Percentiles rank a stretch among this genome's conserved stretches.
phyloP scores from a whole-genome alignment of 192 early-diverging fungal genomes.

The Oehlia diaphana region DNA sequence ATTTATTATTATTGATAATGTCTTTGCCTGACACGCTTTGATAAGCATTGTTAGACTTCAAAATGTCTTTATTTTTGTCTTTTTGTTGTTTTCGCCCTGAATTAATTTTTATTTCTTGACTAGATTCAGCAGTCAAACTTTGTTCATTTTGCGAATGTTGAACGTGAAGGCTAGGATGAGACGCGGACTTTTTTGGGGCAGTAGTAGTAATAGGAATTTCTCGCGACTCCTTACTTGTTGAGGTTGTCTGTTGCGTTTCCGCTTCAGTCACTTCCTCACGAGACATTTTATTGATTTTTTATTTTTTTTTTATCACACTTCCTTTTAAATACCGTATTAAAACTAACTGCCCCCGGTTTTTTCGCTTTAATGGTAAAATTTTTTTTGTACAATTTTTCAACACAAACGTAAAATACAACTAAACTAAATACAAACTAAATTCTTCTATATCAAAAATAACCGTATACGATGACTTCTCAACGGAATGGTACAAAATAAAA shows the following conservation, averaged over 20 bases:
- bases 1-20: slow-evolving; percentile 12
- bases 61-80: slow-evolving; percentile 27
- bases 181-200: slow-evolving; percentile 12
- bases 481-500: not conserved
- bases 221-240: slow-evolving; percentile 17
- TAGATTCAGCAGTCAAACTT: slow-evolving; percentile 14
- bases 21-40: not conserved
- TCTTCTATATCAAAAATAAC: not conserved
- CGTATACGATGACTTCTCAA: not conserved
- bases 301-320: not conserved
- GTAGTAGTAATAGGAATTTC: slow-evolving; percentile 6
- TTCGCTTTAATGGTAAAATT: not conserved
- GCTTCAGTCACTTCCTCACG: slow-evolving; percentile 11
- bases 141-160: slow-evolving; percentile 13
- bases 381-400: not conserved
- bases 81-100: not conserved
- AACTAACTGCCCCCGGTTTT: slow-evolving; percentile 2
- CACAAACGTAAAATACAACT: not conserved
- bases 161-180: slow-evolving; percentile 11
- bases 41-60: slow-evolving; percentile 2
- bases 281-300: slow-evolving; percentile 8
- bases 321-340: not conserved
- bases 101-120: slow-evolving; percentile 29
- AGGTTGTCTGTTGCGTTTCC: slow-evolving; percentile 3
- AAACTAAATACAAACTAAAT: not conserved